Evolutionary conservation across 169 alveolate genomes (phyloP), one percentile per base, ranked within the genome.

Genomic region (Plasmodium inui): DNA sequence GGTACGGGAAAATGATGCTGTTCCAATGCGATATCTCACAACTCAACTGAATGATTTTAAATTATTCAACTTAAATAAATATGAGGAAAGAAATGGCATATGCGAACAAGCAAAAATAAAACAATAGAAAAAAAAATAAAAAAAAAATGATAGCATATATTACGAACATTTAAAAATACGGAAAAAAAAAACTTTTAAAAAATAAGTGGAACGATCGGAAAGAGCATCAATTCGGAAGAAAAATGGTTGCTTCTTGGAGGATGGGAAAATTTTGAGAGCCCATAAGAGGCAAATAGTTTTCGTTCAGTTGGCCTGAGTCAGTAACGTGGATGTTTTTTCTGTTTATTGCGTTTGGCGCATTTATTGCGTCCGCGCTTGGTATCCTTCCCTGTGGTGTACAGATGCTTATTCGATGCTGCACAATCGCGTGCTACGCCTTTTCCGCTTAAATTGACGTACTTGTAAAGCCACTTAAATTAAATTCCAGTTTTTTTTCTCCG

Each of bases 31-130:
- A 32, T 76, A 67, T 28, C 37, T 26, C 37, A 28, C 61, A 50
- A 50, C 61, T 50, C 41, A 67, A 28, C 76, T 86, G 85, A 50
- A 86, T 57, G 19, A 30, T 53, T 74, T 41, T 17, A 53, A 53
- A 86, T 74, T 76, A 73, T 44, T 22, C 73, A 86, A 74, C 46
- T 86, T 86, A 57, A 78, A 86, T 74, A 55, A 46, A 86, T 74
- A 85, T 74, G 34, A 85, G 37, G 79, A 73, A 78, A 19, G 78
- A 86, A 74, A 86, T 71, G 81, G 82, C 80, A 85, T 73, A 85
- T 53, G 71, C 34, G 81, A 85, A 72, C 39, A 86, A 26, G 93
- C 26, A 86, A 86, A 86, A 74, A 74, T 70, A 74, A 74, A 86
- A 74, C 61, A 86, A 7, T 73, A 71, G 37, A 70, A 83, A 83